Evolutionary conservation across 768 basidiomycete species (phyloP).

Genomic region (Hortiboletus flavorubellus): DNA sequence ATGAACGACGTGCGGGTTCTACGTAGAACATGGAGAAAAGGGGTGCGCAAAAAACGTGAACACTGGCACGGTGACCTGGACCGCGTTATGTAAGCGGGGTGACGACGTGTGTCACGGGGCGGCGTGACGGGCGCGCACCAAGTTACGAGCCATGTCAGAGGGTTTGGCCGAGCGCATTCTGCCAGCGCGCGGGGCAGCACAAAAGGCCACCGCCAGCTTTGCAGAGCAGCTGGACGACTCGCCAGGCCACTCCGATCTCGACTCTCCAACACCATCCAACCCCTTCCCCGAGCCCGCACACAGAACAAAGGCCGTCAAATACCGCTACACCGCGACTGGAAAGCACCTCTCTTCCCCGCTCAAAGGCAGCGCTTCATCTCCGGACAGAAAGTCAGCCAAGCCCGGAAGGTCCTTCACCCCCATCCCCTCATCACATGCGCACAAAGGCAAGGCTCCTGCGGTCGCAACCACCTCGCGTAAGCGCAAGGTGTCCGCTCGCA

Average conservation of each 20-base stretch:
- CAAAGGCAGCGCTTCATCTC: slow-evolving; percentile 31
- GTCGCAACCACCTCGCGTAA: slow-evolving; percentile 25
- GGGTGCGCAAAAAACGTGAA: slow-evolving; percentile 21
- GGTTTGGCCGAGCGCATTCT: slow-evolving; percentile 12
- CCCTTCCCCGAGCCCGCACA: slow-evolving; percentile 26
- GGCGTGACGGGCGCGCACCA: slow-evolving; percentile 13
- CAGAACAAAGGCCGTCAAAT: slow-evolving; percentile 28
- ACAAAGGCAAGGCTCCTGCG: slow-evolving; percentile 6
- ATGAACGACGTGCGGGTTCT: slow-evolving; percentile 5
- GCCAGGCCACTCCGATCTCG: slow-evolving; percentile 24
- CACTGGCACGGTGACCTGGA: slow-evolving; percentile 19
- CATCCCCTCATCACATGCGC: slow-evolving; percentile 9
- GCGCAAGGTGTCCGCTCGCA: slow-evolving; percentile 21
- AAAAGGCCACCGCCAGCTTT: slow-evolving; percentile 32
- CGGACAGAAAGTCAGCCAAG: slow-evolving; percentile 20
- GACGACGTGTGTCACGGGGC: slow-evolving; percentile 7
- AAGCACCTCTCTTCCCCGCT: slow-evolving; percentile 34
- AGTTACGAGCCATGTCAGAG: slow-evolving; percentile 8
- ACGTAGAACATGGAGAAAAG: slow-evolving; percentile 18
- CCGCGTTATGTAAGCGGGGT: slow-evolving; percentile 16
- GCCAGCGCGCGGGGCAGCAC: slow-evolving; percentile 34
- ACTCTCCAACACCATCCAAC: slow-evolving; percentile 14
- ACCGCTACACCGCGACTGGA: slow-evolving; percentile 31
- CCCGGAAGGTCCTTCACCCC: slow-evolving; percentile 8
- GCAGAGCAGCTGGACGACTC: slow-evolving; percentile 32